Evolutionary conservation across 441 rosid species (phyloP).

Genomic region (Euphorbia schlechtendalii): DNA sequence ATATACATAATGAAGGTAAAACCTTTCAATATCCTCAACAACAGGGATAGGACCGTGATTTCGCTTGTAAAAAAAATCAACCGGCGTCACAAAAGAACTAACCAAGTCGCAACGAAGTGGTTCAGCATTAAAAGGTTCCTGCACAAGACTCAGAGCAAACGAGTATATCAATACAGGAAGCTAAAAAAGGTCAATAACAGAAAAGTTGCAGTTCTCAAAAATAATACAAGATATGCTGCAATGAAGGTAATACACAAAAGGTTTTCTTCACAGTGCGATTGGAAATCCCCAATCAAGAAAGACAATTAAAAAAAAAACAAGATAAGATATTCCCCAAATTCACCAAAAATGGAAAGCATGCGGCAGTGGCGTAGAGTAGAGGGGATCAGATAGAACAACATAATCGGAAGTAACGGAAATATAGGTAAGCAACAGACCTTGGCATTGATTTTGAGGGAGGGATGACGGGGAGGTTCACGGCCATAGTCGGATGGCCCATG

Average conservation of each 20-base stretch:
- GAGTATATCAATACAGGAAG: too few relatives aligned
- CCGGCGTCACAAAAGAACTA: conserved; percentile 71
- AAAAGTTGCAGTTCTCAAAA: background rate
- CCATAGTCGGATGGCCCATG: conserved; percentile 71
- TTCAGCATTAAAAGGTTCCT: conserved; percentile 97
- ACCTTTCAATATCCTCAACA: conserved; percentile 69
- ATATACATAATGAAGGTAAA: too few relatives aligned
- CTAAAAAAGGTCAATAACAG: background rate
- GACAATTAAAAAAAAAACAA: too few relatives aligned
- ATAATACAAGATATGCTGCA: too few relatives aligned
- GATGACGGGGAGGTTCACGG: conserved; percentile 73
- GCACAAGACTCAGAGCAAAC: too few relatives aligned
- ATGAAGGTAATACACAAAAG: too few relatives aligned
- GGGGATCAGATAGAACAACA: too few relatives aligned
- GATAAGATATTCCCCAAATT: too few relatives aligned
- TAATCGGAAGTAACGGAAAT: background rate
- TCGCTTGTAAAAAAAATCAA: conserved; percentile 86
- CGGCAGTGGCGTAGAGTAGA: too few relatives aligned
- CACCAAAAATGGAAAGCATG: too few relatives aligned
- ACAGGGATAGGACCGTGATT: conserved; percentile 91
- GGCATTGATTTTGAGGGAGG: conserved; percentile 61
- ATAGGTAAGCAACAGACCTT: conserved; percentile 49
- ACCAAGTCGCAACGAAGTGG: conserved; percentile 71
- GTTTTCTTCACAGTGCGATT: too few relatives aligned
- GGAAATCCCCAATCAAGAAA: too few relatives aligned